These are phyloP conservation scores for Seminavis robusta DNA, from an alignment of 108 stramenopile species.

Conservation along the genomic window DNA sequence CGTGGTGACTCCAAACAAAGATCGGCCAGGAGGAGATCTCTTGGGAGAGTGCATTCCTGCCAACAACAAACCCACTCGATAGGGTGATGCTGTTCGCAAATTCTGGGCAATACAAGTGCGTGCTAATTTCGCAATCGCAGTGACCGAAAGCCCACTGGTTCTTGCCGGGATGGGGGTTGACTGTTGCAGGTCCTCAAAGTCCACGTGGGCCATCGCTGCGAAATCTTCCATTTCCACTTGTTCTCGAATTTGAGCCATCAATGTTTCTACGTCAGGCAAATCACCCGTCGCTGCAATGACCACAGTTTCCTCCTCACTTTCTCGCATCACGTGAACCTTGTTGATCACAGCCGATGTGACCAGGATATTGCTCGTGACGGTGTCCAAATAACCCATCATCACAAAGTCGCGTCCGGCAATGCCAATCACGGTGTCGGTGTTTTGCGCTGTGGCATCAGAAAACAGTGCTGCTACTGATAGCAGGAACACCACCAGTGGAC, in stretches of 20 bases:
- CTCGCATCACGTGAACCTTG: slow-evolving; percentile 45
- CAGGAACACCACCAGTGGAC: too few species aligned
- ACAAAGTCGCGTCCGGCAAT: slow-evolving; percentile 76
- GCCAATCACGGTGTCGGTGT: slow-evolving; percentile 74
- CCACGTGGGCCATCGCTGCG: slow-evolving; percentile 58
- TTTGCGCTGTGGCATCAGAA: too few species aligned
- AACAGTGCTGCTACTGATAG: too few species aligned
- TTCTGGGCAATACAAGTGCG: slow-evolving; percentile 36
- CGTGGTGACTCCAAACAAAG: too few species aligned
- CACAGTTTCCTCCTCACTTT: slow-evolving; percentile 49
- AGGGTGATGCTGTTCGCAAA: slow-evolving; percentile 42
- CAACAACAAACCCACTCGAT: slow-evolving; percentile 54
- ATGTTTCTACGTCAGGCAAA: slow-evolving; percentile 62
- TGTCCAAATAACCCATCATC: slow-evolving; percentile 72
- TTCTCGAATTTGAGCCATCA: slow-evolving; percentile 44
- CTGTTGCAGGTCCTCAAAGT: slow-evolving; percentile 11
- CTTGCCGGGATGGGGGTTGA: slow-evolving; percentile 2
- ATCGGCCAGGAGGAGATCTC: too few species aligned
- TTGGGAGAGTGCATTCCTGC: slow-evolving; percentile 49
- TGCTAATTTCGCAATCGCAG: slow-evolving; percentile 60
- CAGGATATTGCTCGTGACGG: slow-evolving; percentile 45
- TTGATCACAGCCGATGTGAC: slow-evolving; percentile 65
- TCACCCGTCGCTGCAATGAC: slow-evolving; percentile 74
- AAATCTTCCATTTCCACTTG: slow-evolving; percentile 55
- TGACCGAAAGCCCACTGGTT: slow-evolving; percentile 59